Conservation (phyloP, 345 rosid species). For the Moringa oleifera region DNA sequence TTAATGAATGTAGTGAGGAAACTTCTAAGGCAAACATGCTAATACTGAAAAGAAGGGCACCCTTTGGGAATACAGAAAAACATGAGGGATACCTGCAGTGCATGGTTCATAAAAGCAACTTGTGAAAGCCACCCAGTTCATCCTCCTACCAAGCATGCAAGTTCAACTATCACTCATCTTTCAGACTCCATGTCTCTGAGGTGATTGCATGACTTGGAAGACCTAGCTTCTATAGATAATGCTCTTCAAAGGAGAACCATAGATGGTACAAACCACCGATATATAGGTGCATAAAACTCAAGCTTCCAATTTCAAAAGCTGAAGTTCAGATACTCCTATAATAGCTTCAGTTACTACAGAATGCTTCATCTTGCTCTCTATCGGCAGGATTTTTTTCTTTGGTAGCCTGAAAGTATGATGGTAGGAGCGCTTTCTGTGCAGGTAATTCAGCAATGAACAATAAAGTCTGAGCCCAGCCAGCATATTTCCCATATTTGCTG, state of each 20-base stretch:
- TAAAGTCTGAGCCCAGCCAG: conserved; percentile 96
- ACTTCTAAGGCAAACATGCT: background rate
- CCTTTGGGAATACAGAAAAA: background rate
- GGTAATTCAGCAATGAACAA: conserved; percentile 91
- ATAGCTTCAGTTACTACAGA: conserved; percentile 15
- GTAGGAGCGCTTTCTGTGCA: conserved; percentile 66
- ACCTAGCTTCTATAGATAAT: conserved; percentile 6
- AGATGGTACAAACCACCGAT: background rate
- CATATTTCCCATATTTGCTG: conserved; percentile 80
- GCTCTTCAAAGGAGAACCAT: background rate
- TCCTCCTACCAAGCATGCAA: conserved; percentile 1
- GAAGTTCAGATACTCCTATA: background rate
- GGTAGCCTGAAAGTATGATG: conserved; percentile 31
- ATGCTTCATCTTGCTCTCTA: conserved; percentile 16
- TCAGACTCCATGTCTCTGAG: background rate
- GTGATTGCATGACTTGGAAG: background rate
- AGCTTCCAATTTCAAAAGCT: background rate
- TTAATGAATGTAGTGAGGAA: background rate
- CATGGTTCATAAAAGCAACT: conserved; percentile 16
- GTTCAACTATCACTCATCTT: background rate
- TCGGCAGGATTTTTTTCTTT: conserved; percentile 29
- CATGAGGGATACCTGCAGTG: background rate
- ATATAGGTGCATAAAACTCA: background rate
- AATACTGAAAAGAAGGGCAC: background rate
- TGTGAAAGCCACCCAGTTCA: background rate